Evolutionary conservation across 2,329 filamentous ascomycete genomes (phyloP).

Genomic region (Pseudomassariella vexata): DNA sequence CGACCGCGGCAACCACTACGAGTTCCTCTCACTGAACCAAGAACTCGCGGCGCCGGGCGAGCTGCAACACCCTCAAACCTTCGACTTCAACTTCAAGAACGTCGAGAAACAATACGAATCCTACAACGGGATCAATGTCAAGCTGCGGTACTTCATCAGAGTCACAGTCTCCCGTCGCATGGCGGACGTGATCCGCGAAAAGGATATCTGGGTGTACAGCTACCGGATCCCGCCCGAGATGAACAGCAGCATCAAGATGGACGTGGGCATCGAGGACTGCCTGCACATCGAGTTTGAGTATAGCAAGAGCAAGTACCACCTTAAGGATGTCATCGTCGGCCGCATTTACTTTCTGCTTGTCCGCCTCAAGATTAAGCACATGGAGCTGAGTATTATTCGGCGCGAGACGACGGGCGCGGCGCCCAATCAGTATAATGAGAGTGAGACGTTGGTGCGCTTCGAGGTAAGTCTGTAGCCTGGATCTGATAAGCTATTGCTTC

Average conservation of each 20-base stretch:
- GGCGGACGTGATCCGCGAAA: conserved; percentile 96
- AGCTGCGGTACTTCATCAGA: conserved; percentile 95
- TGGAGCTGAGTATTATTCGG: conserved; percentile 97
- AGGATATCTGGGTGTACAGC: conserved; percentile 99
- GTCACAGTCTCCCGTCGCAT: conserved; percentile 95
- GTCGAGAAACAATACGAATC: conserved; percentile 99
- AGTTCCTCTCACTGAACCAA: conserved; percentile 95
- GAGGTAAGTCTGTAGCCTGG: conserved; percentile 71
- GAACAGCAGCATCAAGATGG: conserved; percentile 99
- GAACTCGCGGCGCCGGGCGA: conserved; percentile 95
- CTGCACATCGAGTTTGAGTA: conserved; percentile 99
- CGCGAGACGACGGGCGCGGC: conserved; percentile 93
- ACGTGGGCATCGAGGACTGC: conserved; percentile 98
- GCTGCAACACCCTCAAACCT: conserved; percentile 96
- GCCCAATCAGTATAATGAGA: conserved; percentile 99
- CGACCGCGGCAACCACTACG: conserved; percentile 97
- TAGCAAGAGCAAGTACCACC: conserved; percentile 97
- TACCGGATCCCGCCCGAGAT: conserved; percentile 98
- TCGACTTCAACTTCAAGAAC: conserved; percentile 99
- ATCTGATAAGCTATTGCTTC: conserved; percentile 3
- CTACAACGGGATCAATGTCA: conserved; percentile 99
- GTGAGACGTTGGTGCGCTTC: conserved; percentile 93
- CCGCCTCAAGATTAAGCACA: conserved; percentile 98
- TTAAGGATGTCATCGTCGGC: conserved; percentile 98
- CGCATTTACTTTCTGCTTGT: conserved; percentile 98